These are phyloP conservation scores for Colletotrichum horii DNA, from an alignment of 2,329 filamentous ascomycete genomes.

Conservation along the genomic window DNA sequence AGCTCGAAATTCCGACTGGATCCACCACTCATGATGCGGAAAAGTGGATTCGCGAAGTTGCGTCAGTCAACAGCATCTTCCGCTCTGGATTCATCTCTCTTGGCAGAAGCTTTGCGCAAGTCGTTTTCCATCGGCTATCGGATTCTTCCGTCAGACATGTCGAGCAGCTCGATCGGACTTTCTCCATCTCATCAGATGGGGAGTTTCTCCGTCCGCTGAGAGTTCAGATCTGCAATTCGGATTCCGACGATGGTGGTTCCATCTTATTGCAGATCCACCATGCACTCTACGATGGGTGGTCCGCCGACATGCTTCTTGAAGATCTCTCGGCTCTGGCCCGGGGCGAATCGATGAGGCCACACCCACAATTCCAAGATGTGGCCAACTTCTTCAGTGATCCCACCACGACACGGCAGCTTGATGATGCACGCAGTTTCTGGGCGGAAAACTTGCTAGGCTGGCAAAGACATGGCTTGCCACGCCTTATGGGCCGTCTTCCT, in stretches of 20 bases:
- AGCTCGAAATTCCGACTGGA: constrained; percentile 58
- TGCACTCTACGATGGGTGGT: constrained; percentile 93
- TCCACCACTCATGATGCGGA: constrained; percentile 44
- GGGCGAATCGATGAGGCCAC: constrained; percentile 29
- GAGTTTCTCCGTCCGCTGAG: constrained; percentile 62
- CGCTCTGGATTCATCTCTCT: constrained; percentile 74
- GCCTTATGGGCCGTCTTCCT: constrained; percentile 29
- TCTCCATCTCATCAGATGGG: constrained; percentile 35
- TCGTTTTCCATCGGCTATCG: constrained; percentile 64
- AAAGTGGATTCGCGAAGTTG: constrained; percentile 54
- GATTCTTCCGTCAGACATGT: constrained; percentile 47
- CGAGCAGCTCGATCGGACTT: constrained; percentile 41
- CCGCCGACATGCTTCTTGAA: constrained; percentile 73
- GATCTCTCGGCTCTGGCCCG: constrained; percentile 65
- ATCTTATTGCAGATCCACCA: constrained; percentile 74
- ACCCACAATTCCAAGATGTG: constrained; percentile 68
- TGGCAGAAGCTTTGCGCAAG: constrained; percentile 59
- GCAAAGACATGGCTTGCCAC: constrained; percentile 60
- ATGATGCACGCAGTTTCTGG: constrained; percentile 70
- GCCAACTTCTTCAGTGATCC: constrained; percentile 49
- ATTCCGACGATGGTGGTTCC: constrained; percentile 27
- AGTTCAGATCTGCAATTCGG: constrained; percentile 55
- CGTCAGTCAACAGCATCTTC: constrained; percentile 67
- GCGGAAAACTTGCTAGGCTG: constrained; percentile 65
- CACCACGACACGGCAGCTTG: constrained; percentile 30